Evolutionary conservation across 2,329 filamentous ascomycete species (phyloP).

Genomic region (Capronia coronata): DNA sequence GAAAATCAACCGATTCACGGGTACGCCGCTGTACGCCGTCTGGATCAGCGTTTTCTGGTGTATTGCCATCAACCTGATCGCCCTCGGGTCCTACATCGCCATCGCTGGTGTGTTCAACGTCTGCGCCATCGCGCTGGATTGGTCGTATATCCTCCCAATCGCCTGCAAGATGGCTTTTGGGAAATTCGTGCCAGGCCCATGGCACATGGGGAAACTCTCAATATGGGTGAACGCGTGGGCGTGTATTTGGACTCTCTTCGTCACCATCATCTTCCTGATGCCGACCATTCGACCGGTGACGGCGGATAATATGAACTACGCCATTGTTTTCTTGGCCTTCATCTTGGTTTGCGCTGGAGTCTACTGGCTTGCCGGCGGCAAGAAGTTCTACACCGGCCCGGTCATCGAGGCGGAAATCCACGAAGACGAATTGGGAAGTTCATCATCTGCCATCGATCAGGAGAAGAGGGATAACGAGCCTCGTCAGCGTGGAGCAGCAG

Average conservation of each 20-base stretch:
- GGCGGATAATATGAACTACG: conserved; percentile 51
- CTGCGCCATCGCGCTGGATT: conserved; percentile 41
- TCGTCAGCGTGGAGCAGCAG: neutral
- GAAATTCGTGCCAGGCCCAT: conserved; percentile 48
- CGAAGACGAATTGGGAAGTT: conserved; percentile 9
- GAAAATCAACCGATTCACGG: conserved; percentile 44
- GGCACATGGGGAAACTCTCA: conserved; percentile 44
- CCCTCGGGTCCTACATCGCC: conserved; percentile 49
- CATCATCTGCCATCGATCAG: conserved; percentile 9
- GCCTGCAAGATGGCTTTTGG: conserved; percentile 47
- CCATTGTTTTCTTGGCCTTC: conserved; percentile 45
- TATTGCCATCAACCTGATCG: conserved; percentile 54
- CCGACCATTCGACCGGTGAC: conserved; percentile 45
- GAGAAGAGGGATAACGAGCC: conserved; percentile 11
- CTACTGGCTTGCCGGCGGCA: conserved; percentile 45
- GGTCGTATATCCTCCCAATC: conserved; percentile 53
- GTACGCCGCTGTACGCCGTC: conserved; percentile 49
- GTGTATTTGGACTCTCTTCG: conserved; percentile 49
- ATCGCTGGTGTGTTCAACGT: conserved; percentile 43
- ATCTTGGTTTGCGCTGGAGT: conserved; percentile 41
- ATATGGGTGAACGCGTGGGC: conserved; percentile 44
- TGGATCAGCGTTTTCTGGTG: conserved; percentile 52
- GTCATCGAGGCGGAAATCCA: conserved; percentile 32
- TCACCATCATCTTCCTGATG: conserved; percentile 50
- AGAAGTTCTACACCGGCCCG: conserved; percentile 46